A percentile compares a stretch with the other conserved stretches of the same genome.
These are phyloP conservation scores for Trichoderma citrinoviride DNA, from an alignment of 2,329 filamentous ascomycete species.

Conservation along the genomic window DNA sequence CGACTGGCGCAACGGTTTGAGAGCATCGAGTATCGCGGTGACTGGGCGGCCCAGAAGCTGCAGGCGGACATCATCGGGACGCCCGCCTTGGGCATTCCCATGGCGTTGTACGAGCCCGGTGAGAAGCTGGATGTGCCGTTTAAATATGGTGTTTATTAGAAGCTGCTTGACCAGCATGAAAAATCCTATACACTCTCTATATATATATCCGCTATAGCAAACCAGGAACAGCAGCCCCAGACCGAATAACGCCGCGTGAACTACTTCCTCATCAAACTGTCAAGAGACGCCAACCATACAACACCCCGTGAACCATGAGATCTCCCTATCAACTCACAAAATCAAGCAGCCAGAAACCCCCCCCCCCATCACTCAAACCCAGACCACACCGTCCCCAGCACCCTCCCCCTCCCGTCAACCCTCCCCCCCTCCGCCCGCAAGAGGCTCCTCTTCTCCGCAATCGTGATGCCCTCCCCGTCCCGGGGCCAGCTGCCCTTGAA, in stretches of 20 bases:
- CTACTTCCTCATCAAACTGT: not conserved
- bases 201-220: not conserved
- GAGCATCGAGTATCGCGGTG: slow-evolving; percentile 47
- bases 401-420: slow-evolving; percentile 58
- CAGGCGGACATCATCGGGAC: slow-evolving; percentile 44
- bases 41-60: slow-evolving; percentile 42
- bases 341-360: too few relatives aligned
- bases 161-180: not conserved
- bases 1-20: slow-evolving; percentile 58
- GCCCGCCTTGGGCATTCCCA: slow-evolving; percentile 40
- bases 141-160: not conserved
- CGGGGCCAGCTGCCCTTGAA: slow-evolving; percentile 67
- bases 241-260: not conserved
- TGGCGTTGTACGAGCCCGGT: slow-evolving; percentile 35
- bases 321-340: too few relatives aligned
- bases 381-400: slow-evolving; percentile 56
- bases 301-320: not conserved
- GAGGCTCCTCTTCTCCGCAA: slow-evolving; percentile 62
- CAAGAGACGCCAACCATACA: too few relatives aligned
- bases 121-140: not conserved
- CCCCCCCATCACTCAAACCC: slow-evolving; percentile 32
- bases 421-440: slow-evolving; percentile 62
- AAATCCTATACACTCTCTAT: not conserved
- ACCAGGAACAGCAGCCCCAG: not conserved
- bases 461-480: slow-evolving; percentile 59